Percentiles rank a stretch among this genome's conserved stretches.
Evolutionary conservation across 805 yeast genomes (phyloP).

Genomic region (Candida jianshihensis): DNA sequence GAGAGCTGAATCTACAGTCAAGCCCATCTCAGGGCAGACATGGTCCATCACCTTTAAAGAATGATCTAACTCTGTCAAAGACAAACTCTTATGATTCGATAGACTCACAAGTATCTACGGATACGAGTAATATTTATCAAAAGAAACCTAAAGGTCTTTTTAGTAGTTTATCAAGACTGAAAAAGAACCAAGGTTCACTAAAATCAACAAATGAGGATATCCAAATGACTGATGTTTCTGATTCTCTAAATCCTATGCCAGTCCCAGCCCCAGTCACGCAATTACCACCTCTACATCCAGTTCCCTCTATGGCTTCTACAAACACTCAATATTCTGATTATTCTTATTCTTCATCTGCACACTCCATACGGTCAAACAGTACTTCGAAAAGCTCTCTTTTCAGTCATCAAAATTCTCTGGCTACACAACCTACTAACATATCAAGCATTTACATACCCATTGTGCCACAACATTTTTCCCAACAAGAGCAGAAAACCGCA

Average conservation of each 20-base stretch:
- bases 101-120: constrained; percentile 13
- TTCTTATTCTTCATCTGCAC: constrained; percentile 5
- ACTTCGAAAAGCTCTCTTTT: constrained; percentile 13
- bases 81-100: constrained; percentile 16
- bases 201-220: constrained; percentile 7
- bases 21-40: constrained; percentile 14
- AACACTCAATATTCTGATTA: constrained; percentile 5
- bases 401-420: constrained; percentile 14
- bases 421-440: constrained; percentile 12
- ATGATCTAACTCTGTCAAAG: constrained; percentile 18
- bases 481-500: constrained; percentile 2
- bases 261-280: constrained; percentile 6
- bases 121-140: background rate
- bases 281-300: constrained; percentile 18
- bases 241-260: background rate
- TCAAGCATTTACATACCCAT: constrained; percentile 7
- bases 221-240: constrained; percentile 10
- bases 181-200: background rate
- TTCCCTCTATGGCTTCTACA: constrained; percentile 18
- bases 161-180: background rate
- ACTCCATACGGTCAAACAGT: constrained; percentile 5
- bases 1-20: constrained; percentile 16
- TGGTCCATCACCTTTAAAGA: constrained; percentile 24
- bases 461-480: constrained; percentile 3
- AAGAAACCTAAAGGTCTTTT: background rate